Evolutionary conservation across 2,329 filamentous ascomycete species (phyloP).

Genomic region (Penicillium hordei): DNA sequence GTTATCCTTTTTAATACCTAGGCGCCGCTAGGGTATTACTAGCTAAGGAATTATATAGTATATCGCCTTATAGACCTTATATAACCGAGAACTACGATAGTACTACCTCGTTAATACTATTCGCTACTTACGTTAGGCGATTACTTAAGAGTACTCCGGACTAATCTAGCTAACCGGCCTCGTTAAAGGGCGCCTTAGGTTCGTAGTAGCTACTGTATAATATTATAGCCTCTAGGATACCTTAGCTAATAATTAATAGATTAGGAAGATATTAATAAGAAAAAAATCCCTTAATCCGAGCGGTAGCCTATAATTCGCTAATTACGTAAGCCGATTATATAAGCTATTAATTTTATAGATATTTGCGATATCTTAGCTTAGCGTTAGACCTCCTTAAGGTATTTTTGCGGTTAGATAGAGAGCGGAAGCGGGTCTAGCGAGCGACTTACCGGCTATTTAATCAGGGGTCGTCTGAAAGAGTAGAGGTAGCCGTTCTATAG

Average conservation of each 20-base stretch:
- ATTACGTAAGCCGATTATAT: too few relatives aligned
- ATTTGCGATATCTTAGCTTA: too few relatives aligned
- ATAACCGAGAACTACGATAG: neutral
- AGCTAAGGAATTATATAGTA: neutral
- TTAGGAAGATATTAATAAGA: constrained; percentile 1
- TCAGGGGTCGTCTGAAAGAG: neutral
- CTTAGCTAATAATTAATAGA: constrained; percentile 1
- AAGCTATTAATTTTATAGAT: too few relatives aligned
- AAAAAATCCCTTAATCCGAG: neutral
- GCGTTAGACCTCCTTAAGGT: too few relatives aligned
- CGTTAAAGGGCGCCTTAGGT: neutral
- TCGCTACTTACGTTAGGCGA: neutral
- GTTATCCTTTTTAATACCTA: neutral
- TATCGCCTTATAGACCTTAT: neutral
- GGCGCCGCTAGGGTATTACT: neutral
- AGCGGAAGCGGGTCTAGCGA: neutral
- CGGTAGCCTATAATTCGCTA: too few relatives aligned
- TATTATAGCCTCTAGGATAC: neutral
- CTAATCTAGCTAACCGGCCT: constrained; percentile 1
- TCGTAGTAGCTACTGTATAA: neutral
- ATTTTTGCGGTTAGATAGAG: neutral
- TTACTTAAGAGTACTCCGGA: neutral
- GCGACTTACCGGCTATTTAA: neutral
- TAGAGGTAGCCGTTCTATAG: neutral
- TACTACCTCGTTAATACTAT: neutral